Base-by-base conservation (phyloP, 257 asterid species). In the Solanum pinnatisectum region DNA sequence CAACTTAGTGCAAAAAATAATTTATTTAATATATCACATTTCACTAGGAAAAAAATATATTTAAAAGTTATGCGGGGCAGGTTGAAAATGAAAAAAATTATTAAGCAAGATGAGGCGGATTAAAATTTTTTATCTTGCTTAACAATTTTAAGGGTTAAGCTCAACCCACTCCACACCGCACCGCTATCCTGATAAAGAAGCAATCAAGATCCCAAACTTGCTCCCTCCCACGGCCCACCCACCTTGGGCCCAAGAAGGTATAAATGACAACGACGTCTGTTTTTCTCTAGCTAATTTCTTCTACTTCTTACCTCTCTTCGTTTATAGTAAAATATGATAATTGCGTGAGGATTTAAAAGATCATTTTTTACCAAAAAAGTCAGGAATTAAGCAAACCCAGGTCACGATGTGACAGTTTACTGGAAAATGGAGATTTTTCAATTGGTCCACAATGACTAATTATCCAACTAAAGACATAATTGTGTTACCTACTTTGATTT, bases 11-110 rank as follows among this genome's bases (percentile, higher is more conserved):
- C 6, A 52, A 52, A 18, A 2, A 16, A 52, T 0, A 5, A 0
- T 49, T 2, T 52, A 6, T 8, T 39, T 39, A 39, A 30, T 30
- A 4, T 52, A 52, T 52, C n/a, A 52, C 22, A 52, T 18, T 18
- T 52, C 8, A 6, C 63, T 18, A 52, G 63, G 18, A 52, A 2
- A 52, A 52, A 2, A 6, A 52, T 1, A 6, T 52, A 16, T 52
- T 52, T 18, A 52, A 1, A 52, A 18, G 0, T 52, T 18, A 0
- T 52, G 10, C 0, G 0, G 2, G 23, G 4, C 4, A 0, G 4
- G 3, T 56, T 56, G 0, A 16, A 16, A 52, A 52, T 52, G 0
- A 52, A 52, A 16, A 52, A 52, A 52, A 16, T 16, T 16, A 0
- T 52, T 6, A 52, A 6, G 0, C 23, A 52, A 18, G 9, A 6